Evolutionary conservation across 2,329 filamentous ascomycete genomes (phyloP).

Genomic region (Paraconiothyrium brasiliense): DNA sequence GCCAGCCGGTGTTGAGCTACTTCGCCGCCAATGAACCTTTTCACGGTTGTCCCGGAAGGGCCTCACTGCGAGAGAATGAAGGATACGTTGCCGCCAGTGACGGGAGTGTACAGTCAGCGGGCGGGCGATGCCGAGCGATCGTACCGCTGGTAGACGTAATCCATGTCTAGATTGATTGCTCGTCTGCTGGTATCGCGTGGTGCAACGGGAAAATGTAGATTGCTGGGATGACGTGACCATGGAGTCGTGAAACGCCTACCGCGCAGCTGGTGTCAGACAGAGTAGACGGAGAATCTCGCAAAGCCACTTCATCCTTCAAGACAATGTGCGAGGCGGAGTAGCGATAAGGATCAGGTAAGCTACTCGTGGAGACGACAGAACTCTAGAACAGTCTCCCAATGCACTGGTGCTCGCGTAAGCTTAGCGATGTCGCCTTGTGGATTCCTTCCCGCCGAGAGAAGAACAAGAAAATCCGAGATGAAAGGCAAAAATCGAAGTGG

Average conservation of each 20-base stretch:
- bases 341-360: slow-evolving; percentile 3
- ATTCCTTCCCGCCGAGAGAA: slow-evolving; percentile 16
- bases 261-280: slow-evolving; percentile 8
- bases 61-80: no score
- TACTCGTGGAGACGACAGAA: slow-evolving; percentile 9
- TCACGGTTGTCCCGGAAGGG: no score
- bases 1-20: no score
- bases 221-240: slow-evolving; percentile 7
- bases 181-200: slow-evolving; percentile 4
- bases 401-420: not conserved
- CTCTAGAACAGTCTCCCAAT: not conserved
- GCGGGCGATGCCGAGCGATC: slow-evolving; percentile 1
- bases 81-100: not conserved
- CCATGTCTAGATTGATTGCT: slow-evolving; percentile 2
- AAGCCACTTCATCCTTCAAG: slow-evolving; percentile 2
- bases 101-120: not conserved
- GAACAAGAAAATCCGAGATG: not conserved
- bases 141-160: not conserved
- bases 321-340: not conserved
- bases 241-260: slow-evolving; percentile 4
- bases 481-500: slow-evolving; percentile 4
- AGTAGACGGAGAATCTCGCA: slow-evolving; percentile 11
- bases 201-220: slow-evolving; percentile 10
- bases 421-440: slow-evolving; percentile 1
- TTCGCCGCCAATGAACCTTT: no score